These are phyloP conservation scores for Schizosaccharomyces octosporus DNA, from an alignment of 805 yeast species.

Conservation along the genomic window DNA sequence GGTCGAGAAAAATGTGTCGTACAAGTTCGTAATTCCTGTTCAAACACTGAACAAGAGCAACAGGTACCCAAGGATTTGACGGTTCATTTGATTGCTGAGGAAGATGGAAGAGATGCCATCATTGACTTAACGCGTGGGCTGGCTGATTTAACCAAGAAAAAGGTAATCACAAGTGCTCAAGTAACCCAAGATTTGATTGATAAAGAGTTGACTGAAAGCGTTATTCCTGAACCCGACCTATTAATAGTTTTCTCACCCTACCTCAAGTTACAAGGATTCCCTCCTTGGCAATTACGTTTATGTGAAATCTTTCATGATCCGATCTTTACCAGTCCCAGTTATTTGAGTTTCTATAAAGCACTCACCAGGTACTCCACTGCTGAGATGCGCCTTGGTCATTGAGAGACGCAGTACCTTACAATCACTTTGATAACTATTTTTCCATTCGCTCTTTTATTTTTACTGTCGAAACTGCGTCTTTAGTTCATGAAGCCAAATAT, in stretches of 20 bases:
- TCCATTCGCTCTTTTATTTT: too few relatives aligned
- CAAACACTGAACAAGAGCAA: constrained; percentile 12
- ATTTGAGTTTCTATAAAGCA: constrained; percentile 45
- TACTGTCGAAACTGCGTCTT: too few relatives aligned
- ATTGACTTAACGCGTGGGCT: constrained; percentile 70
- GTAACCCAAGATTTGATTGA: constrained; percentile 56
- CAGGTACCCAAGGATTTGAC: constrained; percentile 28
- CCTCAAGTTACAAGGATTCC: constrained; percentile 76
- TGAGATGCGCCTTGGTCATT: constrained; percentile 2
- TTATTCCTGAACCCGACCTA: constrained; percentile 83
- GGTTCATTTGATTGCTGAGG: constrained; percentile 39
- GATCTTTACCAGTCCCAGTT: constrained; percentile 56
- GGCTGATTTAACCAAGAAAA: constrained; percentile 42
- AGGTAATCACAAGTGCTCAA: constrained; percentile 38
- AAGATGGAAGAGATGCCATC: constrained; percentile 76
- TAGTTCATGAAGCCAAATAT: too few relatives aligned
- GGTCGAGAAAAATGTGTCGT: constrained; percentile 48
- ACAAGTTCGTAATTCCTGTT: constrained; percentile 40
- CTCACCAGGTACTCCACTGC: constrained; percentile 3
- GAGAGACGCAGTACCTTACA: not conserved
- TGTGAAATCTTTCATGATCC: constrained; percentile 80
- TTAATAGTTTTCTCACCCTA: constrained; percentile 65
- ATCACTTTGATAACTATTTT: too few relatives aligned
- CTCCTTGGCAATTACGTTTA: constrained; percentile 91
- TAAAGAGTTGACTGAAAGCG: constrained; percentile 27